Base-by-base conservation (phyloP, 305 asterid genomes). In the Coffea humblotiana region DNA sequence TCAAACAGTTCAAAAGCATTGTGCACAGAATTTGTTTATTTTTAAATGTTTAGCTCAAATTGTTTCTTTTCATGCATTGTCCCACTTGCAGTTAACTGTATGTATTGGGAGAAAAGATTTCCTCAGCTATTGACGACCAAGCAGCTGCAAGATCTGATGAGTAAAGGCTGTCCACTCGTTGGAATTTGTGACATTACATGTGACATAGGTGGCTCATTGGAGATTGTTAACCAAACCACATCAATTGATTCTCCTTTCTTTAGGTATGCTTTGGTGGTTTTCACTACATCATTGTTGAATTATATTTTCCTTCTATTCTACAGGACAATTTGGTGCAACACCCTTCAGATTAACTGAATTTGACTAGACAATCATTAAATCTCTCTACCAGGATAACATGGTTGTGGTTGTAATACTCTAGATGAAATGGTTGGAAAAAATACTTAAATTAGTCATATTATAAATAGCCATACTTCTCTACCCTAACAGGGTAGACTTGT, bases 21-120 rank as follows among this genome's bases (percentile, higher is more conserved):
- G 19, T 45, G 72, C 18, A 35, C 32, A 11, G 16, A 9, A 40
- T 2, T 60, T n/a, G 40, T 13, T 23, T 12, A 61, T 15, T 40
- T 51, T 66, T 37, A 37, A 19, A n/a, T 32, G 25, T 21, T 75
- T n/a, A 40, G 18, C n/a, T 29, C 51, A 21, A 71, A 16, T 61
- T 37, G 64, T 19, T 69, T 73, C 19, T 68, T 49, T 67, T 83
- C 13, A 35, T 67, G 35, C 54, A 3, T 40, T 60, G 29, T 75
- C 63, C 83, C 70, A 60, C 71, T 64, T 85, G 84, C 92, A 95
- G 99, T 93, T 66, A 95, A 95, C 83, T 95, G 98, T 79, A 95
- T 95, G 98, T 95, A 93, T 77, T 95, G 99, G 99, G 99, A 93
- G 88, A 88, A 84, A 84, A 85, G 98, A 84, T 95, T 86, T 89